These are phyloP conservation scores for Nelumbo lutea DNA, from an alignment of 164 flowering plant species.

Conservation along the genomic window DNA sequence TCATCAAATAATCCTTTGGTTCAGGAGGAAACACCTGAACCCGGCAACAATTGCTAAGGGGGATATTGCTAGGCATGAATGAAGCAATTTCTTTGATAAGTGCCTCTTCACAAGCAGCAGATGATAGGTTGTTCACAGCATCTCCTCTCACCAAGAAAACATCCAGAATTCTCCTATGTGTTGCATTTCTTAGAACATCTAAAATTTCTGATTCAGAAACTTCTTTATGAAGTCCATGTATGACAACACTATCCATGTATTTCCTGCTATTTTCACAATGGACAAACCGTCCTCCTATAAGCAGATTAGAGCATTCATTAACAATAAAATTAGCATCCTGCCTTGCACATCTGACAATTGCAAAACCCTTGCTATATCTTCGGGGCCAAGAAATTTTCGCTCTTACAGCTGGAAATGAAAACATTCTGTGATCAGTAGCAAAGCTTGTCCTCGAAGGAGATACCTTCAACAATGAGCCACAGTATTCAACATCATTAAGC, in stretches of 20 bases:
- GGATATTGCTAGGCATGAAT: conserved; percentile 60
- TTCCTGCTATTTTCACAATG: conserved; percentile 38
- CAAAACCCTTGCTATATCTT: conserved; percentile 65
- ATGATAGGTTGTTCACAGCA: conserved; percentile 44
- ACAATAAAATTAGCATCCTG: conserved; percentile 42
- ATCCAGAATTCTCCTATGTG: conserved; percentile 49
- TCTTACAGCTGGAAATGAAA: conserved; percentile 58
- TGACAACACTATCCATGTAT: conserved; percentile 33
- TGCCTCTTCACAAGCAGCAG: conserved; percentile 57
- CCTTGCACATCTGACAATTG: conserved; percentile 49
- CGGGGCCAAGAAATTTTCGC: conserved; percentile 90
- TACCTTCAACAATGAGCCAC: conserved; percentile 48
- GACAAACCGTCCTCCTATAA: conserved; percentile 48
- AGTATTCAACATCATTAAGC: conserved; percentile 36
- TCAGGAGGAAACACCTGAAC: conserved; percentile 72
- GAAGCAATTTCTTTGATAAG: conserved; percentile 63
- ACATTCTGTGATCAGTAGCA: conserved; percentile 43
- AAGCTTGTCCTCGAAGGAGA: conserved; percentile 36
- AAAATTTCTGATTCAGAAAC: conserved; percentile 58
- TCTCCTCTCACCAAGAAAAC: conserved; percentile 60
- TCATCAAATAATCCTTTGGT: conserved; percentile 51
- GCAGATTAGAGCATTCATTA: conserved; percentile 35
- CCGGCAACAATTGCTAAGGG: conserved; percentile 30
- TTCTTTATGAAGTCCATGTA: conserved; percentile 53
- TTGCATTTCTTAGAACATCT: conserved; percentile 38